Conservation (phyloP, 2,329 filamentous ascomycete genomes). For the Huntiella omanensis region DNA sequence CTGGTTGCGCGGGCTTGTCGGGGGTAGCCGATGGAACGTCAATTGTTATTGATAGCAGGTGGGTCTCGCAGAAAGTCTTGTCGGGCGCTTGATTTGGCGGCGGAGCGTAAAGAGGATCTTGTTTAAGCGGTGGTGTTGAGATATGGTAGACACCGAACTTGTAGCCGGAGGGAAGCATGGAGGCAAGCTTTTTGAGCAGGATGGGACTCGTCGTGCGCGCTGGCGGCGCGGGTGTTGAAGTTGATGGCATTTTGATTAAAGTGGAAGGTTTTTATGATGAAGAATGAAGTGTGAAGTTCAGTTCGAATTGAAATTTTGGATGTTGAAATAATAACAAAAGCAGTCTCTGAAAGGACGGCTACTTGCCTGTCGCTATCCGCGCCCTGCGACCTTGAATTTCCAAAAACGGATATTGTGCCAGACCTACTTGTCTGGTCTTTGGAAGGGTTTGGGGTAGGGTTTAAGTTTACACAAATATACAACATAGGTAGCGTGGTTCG, state of each 20-base stretch:
- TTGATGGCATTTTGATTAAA: neutral
- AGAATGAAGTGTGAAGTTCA: neutral
- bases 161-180: slow-evolving; percentile 32
- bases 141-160: slow-evolving; percentile 64
- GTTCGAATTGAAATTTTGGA: neutral
- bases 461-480: too few relatives aligned
- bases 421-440: too few relatives aligned
- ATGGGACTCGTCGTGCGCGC: slow-evolving; percentile 11
- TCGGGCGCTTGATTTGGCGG: slow-evolving; percentile 54
- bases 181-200: slow-evolving; percentile 24
- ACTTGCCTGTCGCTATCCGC: too few relatives aligned
- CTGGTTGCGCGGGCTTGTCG: slow-evolving; percentile 20
- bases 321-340: neutral
- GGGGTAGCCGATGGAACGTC: slow-evolving; percentile 14
- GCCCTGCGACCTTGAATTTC: too few relatives aligned
- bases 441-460: too few relatives aligned
- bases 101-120: slow-evolving; percentile 59
- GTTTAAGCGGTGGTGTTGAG: slow-evolving; percentile 62
- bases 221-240: neutral
- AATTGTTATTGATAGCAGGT: slow-evolving; percentile 44
- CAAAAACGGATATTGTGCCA: too few relatives aligned
- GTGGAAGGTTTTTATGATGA: neutral
- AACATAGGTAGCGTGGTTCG: too few relatives aligned
- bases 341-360: too few relatives aligned
- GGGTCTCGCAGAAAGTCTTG: slow-evolving; percentile 69